Base-by-base conservation (phyloP, 805 yeast species). In the Kazachstania psychrophila region DNA sequence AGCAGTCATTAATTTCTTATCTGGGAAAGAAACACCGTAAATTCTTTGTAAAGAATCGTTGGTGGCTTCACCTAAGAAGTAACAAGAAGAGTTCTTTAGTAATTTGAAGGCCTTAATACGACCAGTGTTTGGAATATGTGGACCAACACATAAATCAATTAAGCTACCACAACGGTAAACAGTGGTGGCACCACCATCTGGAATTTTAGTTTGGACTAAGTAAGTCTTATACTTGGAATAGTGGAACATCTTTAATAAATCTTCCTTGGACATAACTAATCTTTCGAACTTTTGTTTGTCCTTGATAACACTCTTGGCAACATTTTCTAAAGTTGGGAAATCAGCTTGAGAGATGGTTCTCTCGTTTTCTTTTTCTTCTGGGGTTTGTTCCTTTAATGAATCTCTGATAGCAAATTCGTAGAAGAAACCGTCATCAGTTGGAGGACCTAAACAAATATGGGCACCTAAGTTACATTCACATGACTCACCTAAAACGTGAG, bases 21-120 rank as follows among this genome's bases (percentile, higher is more conserved):
- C 98, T 45, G 98, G 98, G 87, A 92, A 92, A 11, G 96, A 83
- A 47, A 92, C 79, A 75, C 98, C 98, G 61, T 92, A 92, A 39
- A 92, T 75, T 71, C 98, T 85, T 69, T 92, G 98, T 64, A 92
- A 72, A 15, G 96, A 87, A 62, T 92, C 98, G 60, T 92, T 89
- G 51, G 70, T 70, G 33, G 94, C 66, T 51, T 89, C 96, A 65
- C 96, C 98, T 54, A 86, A 68, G 72, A 92, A 92, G 68, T 92
- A 92, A 38, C 96, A 87, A 2, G 96, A 80, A 13, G 97, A 89
- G 72, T 88, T 89, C 69, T 92, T 92, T 65, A 92, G 73, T 34
- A 92, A 76, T 66, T 89, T 89, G 69, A 88, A 76, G 37, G 95
- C 83, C 74, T 92, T 92, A 56, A 92, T 85, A 61, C 85, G 80